These are phyloP conservation scores for Trametes versicolor DNA, from an alignment of 1,284 basidiomycete species.

Conservation along the genomic window DNA sequence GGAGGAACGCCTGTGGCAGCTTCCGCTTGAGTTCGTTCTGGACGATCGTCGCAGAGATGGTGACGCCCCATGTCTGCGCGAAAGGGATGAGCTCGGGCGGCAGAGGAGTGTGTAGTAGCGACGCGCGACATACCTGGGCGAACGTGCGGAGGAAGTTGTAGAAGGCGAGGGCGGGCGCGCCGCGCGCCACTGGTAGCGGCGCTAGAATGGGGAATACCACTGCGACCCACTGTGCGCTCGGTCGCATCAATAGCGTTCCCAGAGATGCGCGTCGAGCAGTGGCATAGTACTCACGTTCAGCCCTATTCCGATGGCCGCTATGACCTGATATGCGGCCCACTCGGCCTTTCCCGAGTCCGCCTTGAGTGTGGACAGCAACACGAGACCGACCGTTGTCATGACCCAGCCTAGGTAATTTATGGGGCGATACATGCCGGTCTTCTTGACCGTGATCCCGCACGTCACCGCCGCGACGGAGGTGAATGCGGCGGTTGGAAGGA, in stretches of 20 bases:
- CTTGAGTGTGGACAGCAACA: background rate
- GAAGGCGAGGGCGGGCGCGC: constrained; percentile 28
- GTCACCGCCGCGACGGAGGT: too few species aligned
- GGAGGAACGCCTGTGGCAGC: constrained; percentile 40
- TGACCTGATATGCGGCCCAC: background rate
- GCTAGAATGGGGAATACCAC: constrained; percentile 30
- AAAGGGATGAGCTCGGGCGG: background rate
- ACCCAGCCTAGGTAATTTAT: background rate
- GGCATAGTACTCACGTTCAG: background rate
- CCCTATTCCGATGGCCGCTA: background rate
- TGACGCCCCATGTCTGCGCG: constrained; percentile 44
- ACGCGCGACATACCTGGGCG: constrained; percentile 32
- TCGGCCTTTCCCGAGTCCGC: background rate
- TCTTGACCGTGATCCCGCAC: background rate
- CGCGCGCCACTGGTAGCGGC: constrained; percentile 17
- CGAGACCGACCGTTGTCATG: background rate
- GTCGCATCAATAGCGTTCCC: background rate
- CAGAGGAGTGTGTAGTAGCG: constrained; percentile 33
- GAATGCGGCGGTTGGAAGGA: background rate
- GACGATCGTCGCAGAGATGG: constrained; percentile 40
- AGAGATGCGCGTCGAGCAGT: background rate
- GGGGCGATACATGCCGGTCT: background rate
- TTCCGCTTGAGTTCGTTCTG: constrained; percentile 42
- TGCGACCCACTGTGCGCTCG: background rate
- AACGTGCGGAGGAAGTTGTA: constrained; percentile 26